Evolutionary conservation across 768 basidiomycete species (phyloP).

Genomic region (Leucosporidium yakuticum): DNA sequence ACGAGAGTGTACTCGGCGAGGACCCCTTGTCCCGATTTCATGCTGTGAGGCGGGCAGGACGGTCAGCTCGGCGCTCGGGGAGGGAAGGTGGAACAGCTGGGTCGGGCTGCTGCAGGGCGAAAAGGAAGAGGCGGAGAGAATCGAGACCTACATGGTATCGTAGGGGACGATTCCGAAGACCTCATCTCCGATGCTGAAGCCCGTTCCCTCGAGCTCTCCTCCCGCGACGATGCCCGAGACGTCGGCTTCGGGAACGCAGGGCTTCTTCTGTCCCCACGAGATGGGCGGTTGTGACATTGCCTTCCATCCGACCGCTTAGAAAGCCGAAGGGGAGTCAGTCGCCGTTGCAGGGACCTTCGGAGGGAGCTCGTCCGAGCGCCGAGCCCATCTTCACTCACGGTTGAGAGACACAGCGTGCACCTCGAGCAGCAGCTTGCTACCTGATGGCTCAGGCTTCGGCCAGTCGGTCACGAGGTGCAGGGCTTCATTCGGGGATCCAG

Average conservation of each 20-base stretch:
- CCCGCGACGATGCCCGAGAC: slow-evolving; percentile 58
- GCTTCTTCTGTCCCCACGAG: slow-evolving; percentile 47
- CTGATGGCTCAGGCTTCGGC: slow-evolving; percentile 44
- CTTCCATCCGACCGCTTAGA: slow-evolving; percentile 58
- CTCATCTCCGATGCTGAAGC: slow-evolving; percentile 56
- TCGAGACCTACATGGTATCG: slow-evolving; percentile 32
- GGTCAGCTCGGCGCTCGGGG: not conserved
- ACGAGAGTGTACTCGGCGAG: slow-evolving; percentile 56
- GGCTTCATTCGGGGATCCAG: slow-evolving; percentile 41
- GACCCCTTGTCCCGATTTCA: slow-evolving; percentile 52
- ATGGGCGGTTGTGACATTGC: slow-evolving; percentile 52
- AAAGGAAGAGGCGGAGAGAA: too few relatives aligned
- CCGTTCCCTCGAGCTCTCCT: slow-evolving; percentile 49
- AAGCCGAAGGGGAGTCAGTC: too few relatives aligned
- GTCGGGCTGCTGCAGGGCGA: too few relatives aligned
- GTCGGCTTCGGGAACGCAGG: slow-evolving; percentile 58
- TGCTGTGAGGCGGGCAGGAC: slow-evolving; percentile 1
- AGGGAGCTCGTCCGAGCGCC: not conserved
- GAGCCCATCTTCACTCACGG: slow-evolving; percentile 44
- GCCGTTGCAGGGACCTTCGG: too few relatives aligned
- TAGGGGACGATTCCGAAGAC: slow-evolving; percentile 57
- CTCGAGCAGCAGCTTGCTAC: slow-evolving; percentile 52
- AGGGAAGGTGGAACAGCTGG: not conserved
- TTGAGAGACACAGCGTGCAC: slow-evolving; percentile 60
- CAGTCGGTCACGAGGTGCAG: slow-evolving; percentile 40